Percentiles rank a stretch among this genome's conserved stretches.
These are phyloP conservation scores for Kwoniella dejecticola DNA, from an alignment of 768 basidiomycete genomes.

Conservation along the genomic window DNA sequence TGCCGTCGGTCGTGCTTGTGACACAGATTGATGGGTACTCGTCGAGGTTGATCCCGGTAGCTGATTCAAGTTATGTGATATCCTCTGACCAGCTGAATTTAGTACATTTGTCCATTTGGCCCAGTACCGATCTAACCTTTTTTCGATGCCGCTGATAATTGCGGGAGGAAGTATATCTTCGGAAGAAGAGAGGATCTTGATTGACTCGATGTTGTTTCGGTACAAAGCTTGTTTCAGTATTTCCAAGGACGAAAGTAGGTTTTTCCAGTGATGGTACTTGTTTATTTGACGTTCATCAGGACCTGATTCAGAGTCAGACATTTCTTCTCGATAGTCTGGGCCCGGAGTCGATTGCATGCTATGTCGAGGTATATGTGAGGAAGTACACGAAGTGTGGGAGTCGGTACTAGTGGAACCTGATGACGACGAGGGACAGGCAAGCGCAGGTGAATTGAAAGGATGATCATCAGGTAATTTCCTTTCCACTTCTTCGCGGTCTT, in stretches of 20 bases:
- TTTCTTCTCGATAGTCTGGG: too few relatives aligned
- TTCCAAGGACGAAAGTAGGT: neutral
- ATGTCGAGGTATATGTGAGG: too few relatives aligned
- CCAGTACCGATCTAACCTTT: constrained; percentile 4
- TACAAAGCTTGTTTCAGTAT: neutral
- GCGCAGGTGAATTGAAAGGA: constrained; percentile 8
- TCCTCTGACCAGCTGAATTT: constrained; percentile 1
- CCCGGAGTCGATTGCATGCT: too few relatives aligned
- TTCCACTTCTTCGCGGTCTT: neutral
- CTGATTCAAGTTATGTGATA: too few relatives aligned
- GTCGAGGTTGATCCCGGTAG: too few relatives aligned
- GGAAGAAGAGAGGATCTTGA: neutral
- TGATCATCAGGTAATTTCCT: constrained; percentile 10
- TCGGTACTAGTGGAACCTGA: too few relatives aligned
- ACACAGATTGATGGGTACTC: too few relatives aligned
- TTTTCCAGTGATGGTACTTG: neutral
- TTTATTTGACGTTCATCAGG: neutral
- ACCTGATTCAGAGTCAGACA: too few relatives aligned
- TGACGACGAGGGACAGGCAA: too few relatives aligned
- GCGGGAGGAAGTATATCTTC: constrained; percentile 1
- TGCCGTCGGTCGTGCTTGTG: too few relatives aligned
- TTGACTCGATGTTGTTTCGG: neutral
- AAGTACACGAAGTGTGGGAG: too few relatives aligned
- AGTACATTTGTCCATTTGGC: neutral
- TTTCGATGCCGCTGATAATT: neutral